These are phyloP conservation scores for Gnaphalium uliginosum DNA, from an alignment of 129 eudicot genomes.

Conservation along the genomic window DNA sequence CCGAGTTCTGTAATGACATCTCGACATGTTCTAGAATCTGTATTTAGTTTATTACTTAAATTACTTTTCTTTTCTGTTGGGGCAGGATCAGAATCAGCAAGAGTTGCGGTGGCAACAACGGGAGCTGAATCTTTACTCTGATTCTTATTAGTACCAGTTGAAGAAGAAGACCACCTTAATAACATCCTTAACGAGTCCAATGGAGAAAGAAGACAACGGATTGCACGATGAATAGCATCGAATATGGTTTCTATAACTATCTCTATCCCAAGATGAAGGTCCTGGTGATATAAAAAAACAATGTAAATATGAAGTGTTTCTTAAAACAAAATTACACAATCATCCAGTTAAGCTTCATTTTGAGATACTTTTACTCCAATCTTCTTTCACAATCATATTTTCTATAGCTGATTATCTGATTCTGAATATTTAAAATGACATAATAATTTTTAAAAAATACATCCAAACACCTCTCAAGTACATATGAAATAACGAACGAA, in stretches of 20 bases:
- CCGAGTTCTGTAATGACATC: constrained; percentile 97
- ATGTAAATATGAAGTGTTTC: constrained; percentile 6
- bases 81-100: constrained; percentile 64
- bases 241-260: constrained; percentile 76
- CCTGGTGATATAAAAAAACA: constrained; percentile 45
- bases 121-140: constrained; percentile 36
- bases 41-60: constrained; percentile 53
- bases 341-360: no score
- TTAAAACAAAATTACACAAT: not conserved
- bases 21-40: constrained; percentile 85
- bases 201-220: constrained; percentile 70
- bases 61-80: constrained; percentile 53
- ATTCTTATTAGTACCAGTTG: constrained; percentile 11
- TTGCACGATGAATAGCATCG: constrained; percentile 67
- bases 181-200: constrained; percentile 49
- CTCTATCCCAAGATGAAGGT: constrained; percentile 79
- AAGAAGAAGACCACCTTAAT: constrained; percentile 50
- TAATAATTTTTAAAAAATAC: no score
- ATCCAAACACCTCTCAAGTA: no score
- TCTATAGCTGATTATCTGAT: not conserved
- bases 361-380: no score
- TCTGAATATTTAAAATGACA: no score
- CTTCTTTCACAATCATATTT: not conserved
- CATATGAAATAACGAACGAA: constrained; percentile 19
- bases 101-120: constrained; percentile 53